Percentiles rank a stretch among this genome's conserved stretches.
Conservation (phyloP, 2,329 filamentous ascomycete genomes). For the Phialophora verrucosa region DNA sequence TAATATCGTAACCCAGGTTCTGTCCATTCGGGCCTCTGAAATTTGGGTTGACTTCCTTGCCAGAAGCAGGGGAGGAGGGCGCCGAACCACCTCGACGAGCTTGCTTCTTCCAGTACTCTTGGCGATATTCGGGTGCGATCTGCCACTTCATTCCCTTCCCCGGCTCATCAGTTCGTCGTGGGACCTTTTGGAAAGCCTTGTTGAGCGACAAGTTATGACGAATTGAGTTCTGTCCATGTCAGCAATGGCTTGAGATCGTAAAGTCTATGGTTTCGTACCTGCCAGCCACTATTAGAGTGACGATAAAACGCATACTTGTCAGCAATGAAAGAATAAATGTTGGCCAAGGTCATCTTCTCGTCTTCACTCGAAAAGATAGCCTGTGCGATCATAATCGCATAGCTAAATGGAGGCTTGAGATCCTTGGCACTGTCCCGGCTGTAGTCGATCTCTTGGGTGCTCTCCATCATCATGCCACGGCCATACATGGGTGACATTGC, state of each 20-base stretch:
- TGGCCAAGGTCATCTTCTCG: constrained; percentile 86
- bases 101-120: constrained; percentile 81
- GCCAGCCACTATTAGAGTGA: constrained; percentile 85
- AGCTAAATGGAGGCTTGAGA: constrained; percentile 94
- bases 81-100: constrained; percentile 50
- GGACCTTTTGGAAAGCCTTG: constrained; percentile 92
- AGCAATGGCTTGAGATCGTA: background rate
- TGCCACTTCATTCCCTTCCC: constrained; percentile 99
- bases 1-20: constrained; percentile 41
- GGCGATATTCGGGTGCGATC: constrained; percentile 79
- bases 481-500: constrained; percentile 57
- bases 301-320: constrained; percentile 92
- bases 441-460: constrained; percentile 59
- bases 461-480: constrained; percentile 60
- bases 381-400: constrained; percentile 95
- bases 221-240: constrained; percentile 76
- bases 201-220: constrained; percentile 95
- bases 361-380: constrained; percentile 87
- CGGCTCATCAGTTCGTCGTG: constrained; percentile 89
- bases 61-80: constrained; percentile 53
- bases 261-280: constrained; percentile 61
- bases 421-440: constrained; percentile 84
- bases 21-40: constrained; percentile 47
- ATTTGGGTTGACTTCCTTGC: constrained; percentile 48
- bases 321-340: constrained; percentile 94